These are phyloP conservation scores for Piromyces finnis DNA, from an alignment of 192 early-diverging fungal species.

Conservation along the genomic window DNA sequence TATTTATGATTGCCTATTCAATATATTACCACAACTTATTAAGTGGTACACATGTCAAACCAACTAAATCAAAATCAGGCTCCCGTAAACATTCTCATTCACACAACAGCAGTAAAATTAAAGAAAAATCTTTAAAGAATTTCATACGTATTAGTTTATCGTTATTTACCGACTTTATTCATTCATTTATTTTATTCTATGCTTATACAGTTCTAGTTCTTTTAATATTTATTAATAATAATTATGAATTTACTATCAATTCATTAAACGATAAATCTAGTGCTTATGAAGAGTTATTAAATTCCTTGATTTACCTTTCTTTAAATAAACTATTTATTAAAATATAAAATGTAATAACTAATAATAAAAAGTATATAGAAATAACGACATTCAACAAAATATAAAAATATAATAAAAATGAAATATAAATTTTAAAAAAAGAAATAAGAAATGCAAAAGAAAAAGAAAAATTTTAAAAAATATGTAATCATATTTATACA, in stretches of 20 bases:
- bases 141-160: not conserved
- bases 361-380: too few species aligned
- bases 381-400: too few species aligned
- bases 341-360: too few species aligned
- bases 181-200: not conserved
- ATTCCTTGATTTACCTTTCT: not conserved
- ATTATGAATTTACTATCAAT: not conserved
- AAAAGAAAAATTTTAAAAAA: too few species aligned
- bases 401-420: too few species aligned
- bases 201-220: not conserved
- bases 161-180: not conserved
- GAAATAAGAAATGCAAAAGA: too few species aligned
- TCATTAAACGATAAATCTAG: not conserved
- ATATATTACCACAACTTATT: not conserved
- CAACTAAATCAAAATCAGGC: not conserved
- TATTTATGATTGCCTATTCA: not conserved
- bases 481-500: too few species aligned
- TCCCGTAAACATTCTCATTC: not conserved
- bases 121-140: not conserved
- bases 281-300: not conserved
- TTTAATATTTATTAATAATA: not conserved
- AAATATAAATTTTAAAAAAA: too few species aligned
- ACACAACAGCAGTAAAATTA: not conserved
- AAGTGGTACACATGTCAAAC: not conserved
- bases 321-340: too few species aligned